Conservation (phyloP, 371 early-diverging fungal genomes). For the Dichotomocladium elegans region DNA sequence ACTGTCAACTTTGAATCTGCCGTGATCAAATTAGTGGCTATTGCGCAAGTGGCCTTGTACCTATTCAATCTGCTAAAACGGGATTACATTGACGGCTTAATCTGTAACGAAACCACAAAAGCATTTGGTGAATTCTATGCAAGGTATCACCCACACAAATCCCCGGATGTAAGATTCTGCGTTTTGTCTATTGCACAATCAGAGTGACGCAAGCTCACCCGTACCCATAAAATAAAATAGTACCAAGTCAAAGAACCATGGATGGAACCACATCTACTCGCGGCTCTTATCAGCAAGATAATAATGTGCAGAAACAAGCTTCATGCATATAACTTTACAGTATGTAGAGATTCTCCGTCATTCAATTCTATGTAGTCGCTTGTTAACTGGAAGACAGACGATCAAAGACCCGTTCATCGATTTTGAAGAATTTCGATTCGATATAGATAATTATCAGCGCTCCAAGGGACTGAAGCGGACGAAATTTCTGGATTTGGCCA, state of each 20-base stretch:
- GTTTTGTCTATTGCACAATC: too few species aligned
- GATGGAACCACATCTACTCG: conserved; percentile 58
- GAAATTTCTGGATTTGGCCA: conserved; percentile 35
- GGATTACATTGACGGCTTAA: conserved; percentile 54
- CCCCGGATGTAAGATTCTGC: conserved; percentile 41
- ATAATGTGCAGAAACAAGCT: conserved; percentile 54
- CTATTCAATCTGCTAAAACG: conserved; percentile 48
- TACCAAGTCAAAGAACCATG: conserved; percentile 42
- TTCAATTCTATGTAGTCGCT: too few species aligned
- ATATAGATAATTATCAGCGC: conserved; percentile 53
- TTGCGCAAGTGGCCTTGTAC: conserved; percentile 53
- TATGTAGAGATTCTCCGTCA: conserved; percentile 25
- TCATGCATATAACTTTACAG: conserved; percentile 56
- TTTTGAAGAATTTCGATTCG: conserved; percentile 44
- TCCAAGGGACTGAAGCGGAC: conserved; percentile 26
- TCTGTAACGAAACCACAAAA: conserved; percentile 56
- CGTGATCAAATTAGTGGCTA: conserved; percentile 49
- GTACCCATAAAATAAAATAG: background rate
- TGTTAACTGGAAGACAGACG: conserved; percentile 23
- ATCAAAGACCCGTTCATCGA: conserved; percentile 66
- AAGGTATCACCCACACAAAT: conserved; percentile 44
- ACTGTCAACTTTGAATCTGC: conserved; percentile 50
- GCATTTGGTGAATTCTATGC: conserved; percentile 51
- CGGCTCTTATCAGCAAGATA: conserved; percentile 56
- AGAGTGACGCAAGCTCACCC: background rate